Conservation (phyloP, 2,329 filamentous ascomycete genomes). For the Lizonia empirigonia region DNA sequence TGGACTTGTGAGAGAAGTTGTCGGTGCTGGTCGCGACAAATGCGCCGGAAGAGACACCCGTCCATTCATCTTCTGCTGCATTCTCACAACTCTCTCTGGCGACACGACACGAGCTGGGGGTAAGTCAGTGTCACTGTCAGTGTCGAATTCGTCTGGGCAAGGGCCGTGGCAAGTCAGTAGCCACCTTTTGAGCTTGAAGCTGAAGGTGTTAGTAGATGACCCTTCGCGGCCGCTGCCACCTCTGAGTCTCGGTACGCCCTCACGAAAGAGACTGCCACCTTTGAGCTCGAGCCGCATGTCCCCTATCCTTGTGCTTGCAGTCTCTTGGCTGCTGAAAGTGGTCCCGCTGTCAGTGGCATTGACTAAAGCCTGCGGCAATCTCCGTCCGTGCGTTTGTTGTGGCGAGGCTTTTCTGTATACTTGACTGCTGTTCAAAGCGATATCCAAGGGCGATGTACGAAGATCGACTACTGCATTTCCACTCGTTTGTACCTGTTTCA, state of each 20-base stretch:
- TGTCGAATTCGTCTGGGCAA: neutral
- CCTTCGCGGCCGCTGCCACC: constrained; percentile 1
- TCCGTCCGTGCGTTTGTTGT: neutral
- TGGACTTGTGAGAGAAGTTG: too few relatives aligned
- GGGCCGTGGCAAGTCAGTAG: constrained; percentile 6
- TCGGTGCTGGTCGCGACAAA: neutral
- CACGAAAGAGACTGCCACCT: neutral
- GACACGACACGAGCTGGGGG: constrained; percentile 1
- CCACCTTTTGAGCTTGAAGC: constrained; percentile 8
- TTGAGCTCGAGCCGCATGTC: constrained; percentile 6
- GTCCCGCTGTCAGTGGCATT: neutral
- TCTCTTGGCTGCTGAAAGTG: constrained; percentile 1
- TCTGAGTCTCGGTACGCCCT: neutral
- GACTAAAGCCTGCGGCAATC: neutral
- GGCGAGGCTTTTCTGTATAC: constrained; percentile 1
- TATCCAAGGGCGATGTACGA: neutral
- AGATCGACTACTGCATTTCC: neutral
- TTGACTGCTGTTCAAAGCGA: neutral
- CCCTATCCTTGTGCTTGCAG: neutral
- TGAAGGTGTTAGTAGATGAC: neutral
- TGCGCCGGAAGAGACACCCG: neutral
- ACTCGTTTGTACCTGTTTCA: neutral
- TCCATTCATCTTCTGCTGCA: constrained; percentile 2
- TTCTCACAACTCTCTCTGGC: neutral
- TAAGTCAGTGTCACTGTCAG: constrained; percentile 4